Percentiles rank a stretch among this genome's conserved stretches.
These are phyloP conservation scores for Albizia julibrissin DNA, from an alignment of 306 rosid genomes.

Conservation along the genomic window DNA sequence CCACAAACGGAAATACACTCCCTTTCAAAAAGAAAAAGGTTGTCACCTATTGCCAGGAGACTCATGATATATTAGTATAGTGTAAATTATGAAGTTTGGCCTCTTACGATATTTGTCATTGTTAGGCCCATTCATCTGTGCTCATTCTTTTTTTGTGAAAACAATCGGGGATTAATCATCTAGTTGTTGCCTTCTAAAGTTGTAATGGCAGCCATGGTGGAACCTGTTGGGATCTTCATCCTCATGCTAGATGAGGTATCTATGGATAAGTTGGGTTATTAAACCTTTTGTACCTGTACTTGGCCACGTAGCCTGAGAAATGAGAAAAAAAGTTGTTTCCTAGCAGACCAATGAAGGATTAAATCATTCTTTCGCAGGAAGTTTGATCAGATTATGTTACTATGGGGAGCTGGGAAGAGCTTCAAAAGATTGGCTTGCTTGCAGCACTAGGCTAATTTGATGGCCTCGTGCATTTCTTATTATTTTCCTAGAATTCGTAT, in stretches of 20 bases:
- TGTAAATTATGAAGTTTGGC: background rate
- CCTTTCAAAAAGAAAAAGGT: background rate
- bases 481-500: background rate
- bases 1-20: background rate
- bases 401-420: background rate
- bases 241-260: background rate
- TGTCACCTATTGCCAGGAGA: background rate
- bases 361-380: background rate
- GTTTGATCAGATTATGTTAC: background rate
- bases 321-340: background rate
- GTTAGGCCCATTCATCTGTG: background rate
- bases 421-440: background rate
- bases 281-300: background rate
- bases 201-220: background rate
- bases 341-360: background rate
- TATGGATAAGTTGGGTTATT: background rate
- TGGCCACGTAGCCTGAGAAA: background rate
- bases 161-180: background rate
- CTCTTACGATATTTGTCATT: background rate
- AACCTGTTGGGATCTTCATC: background rate
- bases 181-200: conserved; percentile 14
- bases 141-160: background rate
- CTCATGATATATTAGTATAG: conserved; percentile 11
- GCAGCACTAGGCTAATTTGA: background rate
- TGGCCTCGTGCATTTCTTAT: background rate